Base-by-base conservation (phyloP, 1,284 basidiomycete species). In the Apiotrichum domesticum region DNA sequence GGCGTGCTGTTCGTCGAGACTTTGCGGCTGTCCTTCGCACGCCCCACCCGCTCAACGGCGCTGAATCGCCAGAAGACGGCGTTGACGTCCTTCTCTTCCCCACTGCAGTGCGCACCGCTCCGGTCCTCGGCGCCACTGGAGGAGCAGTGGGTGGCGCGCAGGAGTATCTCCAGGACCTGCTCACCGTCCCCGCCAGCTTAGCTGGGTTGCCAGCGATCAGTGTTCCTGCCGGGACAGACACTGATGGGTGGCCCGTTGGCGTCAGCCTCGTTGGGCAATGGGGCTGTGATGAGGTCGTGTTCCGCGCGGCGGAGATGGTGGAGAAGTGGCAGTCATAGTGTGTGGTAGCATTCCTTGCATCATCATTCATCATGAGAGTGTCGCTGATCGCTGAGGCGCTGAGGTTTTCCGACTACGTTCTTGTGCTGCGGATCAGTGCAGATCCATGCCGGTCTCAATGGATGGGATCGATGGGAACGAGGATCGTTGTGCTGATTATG, bases 101-200 rank as follows among this genome's bases (percentile, higher is more conserved):
- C 0, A 89, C 90, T 0, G 85, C 89, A 1, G 89, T 93, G 21
- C 80, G 82, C 21, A 85, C 85, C 0, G 91, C 91, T 0, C 90
- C 90, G 0, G 73, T 46, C 37, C 35, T 57, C 11, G 81, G 52
- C 74, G 80, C 45, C 11, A 39, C 10, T 39, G 37, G 37, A 10
- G 14, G 37, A 32, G 29, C 39, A 10, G 14, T 3, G 6, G 14
- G 41, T 7, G 50, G 50, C 33, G 50, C 50, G 6, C 6, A 43
- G 6, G 68, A 68, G 51, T 98, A 98, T 70, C 83, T 90, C 10
- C 94, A 98, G 70, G 95, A 98, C 64, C 82, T 96, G 3, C 78
- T 98, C 63, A 96, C 92, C 0, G 90, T 95, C 0, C 90, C 93
- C 0, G 91, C 92, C 1, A 92, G 87, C 1, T 78, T 98, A 39